phyloP scores from a whole-genome alignment of 306 rosid genomes.

The Acacia melanoxylon region DNA sequence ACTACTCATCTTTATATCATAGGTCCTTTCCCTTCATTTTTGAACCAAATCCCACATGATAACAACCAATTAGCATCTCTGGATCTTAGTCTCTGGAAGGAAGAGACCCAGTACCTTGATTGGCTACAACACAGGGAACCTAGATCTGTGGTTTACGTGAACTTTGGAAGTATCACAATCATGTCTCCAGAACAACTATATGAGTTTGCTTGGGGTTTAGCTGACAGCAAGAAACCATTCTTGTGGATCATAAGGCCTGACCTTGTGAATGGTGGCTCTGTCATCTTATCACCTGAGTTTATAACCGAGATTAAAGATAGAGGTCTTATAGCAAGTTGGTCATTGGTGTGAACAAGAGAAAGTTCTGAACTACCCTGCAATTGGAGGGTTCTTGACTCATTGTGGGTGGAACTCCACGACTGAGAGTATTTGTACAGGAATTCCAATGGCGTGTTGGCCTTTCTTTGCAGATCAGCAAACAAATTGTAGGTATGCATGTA shows the following conservation, averaged over 20 bases:
- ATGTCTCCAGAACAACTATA: not conserved
- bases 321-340: too few species aligned
- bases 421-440: too few species aligned
- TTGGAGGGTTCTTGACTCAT: too few species aligned
- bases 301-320: not conserved
- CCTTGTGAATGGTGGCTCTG: not conserved
- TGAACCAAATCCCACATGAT: not conserved
- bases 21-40: not conserved
- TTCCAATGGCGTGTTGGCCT: too few species aligned
- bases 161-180: not conserved
- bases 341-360: too few species aligned
- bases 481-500: too few species aligned
- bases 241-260: constrained; percentile 1
- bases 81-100: constrained; percentile 23
- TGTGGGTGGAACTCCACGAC: too few species aligned
- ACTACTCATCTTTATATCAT: not conserved
- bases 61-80: not conserved
- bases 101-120: not conserved
- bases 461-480: too few species aligned
- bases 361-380: too few species aligned
- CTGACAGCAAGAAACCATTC: not conserved
- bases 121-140: constrained; percentile 33
- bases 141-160: constrained; percentile 14
- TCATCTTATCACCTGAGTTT: not conserved
- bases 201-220: constrained; percentile 7